phyloP scores from a whole-genome alignment of 108 stramenopile genomes.

The Craspedostauros australis region DNA sequence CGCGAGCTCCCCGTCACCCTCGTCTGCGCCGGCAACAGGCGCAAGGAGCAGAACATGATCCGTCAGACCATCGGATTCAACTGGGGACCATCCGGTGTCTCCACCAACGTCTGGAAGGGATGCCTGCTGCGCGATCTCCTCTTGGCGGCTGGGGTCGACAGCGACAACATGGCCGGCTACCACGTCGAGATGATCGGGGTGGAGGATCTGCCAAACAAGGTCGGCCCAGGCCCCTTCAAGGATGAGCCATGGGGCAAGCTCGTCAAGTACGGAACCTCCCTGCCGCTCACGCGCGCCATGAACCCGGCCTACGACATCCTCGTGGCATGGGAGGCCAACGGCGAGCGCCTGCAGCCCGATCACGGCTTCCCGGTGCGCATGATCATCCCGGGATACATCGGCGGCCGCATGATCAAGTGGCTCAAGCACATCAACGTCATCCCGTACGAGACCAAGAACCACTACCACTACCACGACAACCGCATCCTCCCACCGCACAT shows the following conservation, averaged over 20 bases:
- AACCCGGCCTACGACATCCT: constrained; percentile 92
- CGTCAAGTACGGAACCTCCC: constrained; percentile 94
- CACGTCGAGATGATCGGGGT: constrained; percentile 87
- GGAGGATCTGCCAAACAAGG: constrained; percentile 93
- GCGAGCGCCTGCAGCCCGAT: constrained; percentile 90
- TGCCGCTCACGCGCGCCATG: constrained; percentile 89
- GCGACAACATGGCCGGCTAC: constrained; percentile 71
- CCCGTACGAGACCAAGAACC: constrained; percentile 86
- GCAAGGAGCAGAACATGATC: constrained; percentile 98
- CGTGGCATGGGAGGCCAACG: constrained; percentile 92
- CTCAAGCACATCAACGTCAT: constrained; percentile 88
- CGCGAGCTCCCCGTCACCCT: constrained; percentile 89
- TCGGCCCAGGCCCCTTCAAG: constrained; percentile 82
- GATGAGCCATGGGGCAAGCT: constrained; percentile 85
- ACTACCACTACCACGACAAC: constrained; percentile 99
- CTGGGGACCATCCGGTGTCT: constrained; percentile 93
- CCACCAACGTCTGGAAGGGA: constrained; percentile 94
- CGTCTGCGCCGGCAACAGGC: constrained; percentile 96
- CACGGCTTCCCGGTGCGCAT: constrained; percentile 95
- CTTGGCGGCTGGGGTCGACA: constrained; percentile 66
- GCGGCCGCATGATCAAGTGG: constrained; percentile 99
- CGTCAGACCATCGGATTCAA: constrained; percentile 95
- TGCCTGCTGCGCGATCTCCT: constrained; percentile 85
- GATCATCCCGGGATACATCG: constrained; percentile 97
- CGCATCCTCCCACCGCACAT: constrained; percentile 93